Conservation (phyloP, 2,329 filamentous ascomycete genomes). For the Penicillium polonicum region DNA sequence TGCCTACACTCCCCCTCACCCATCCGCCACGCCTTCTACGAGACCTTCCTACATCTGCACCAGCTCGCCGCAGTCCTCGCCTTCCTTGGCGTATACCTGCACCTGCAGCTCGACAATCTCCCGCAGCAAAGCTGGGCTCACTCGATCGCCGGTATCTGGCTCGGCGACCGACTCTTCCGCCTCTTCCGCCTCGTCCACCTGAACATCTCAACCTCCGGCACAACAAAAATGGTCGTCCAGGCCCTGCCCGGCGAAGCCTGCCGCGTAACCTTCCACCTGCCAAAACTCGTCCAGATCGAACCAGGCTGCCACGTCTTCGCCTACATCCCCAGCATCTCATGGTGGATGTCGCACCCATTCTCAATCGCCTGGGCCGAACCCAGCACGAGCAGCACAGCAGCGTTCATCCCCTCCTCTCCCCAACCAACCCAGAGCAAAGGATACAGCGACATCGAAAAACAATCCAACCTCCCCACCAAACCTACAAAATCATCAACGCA, state of each 20-base stretch:
- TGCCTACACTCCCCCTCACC: conserved; percentile 56
- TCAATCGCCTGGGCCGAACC: conserved; percentile 49
- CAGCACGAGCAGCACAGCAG: conserved; percentile 13
- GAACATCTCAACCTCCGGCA: conserved; percentile 52
- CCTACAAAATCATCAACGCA: conserved; percentile 25
- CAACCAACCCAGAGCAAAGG: conserved; percentile 5
- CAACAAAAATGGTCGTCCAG: conserved; percentile 56
- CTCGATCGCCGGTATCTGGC: conserved; percentile 41
- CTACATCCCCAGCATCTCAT: conserved; percentile 54
- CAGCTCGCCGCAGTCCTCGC: conserved; percentile 46
- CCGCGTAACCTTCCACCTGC: conserved; percentile 60
- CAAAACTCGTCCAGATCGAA: conserved; percentile 52
- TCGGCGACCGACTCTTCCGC: conserved; percentile 47
- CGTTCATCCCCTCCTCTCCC: conserved; percentile 12
- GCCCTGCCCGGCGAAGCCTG: conserved; percentile 61
- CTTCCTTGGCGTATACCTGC: conserved; percentile 46
- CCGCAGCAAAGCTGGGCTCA: conserved; percentile 43
- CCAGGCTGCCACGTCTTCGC: conserved; percentile 62
- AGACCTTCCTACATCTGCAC: conserved; percentile 69
- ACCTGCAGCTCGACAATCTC: conserved; percentile 43
- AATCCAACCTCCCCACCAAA: conserved; percentile 25
- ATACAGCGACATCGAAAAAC: conserved; percentile 36
- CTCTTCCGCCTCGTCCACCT: conserved; percentile 52
- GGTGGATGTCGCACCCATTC: conserved; percentile 52
- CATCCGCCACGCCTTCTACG: conserved; percentile 91